These are phyloP conservation scores for Solanum sitiens DNA, from an alignment of 257 asterid species.

Conservation along the genomic window DNA sequence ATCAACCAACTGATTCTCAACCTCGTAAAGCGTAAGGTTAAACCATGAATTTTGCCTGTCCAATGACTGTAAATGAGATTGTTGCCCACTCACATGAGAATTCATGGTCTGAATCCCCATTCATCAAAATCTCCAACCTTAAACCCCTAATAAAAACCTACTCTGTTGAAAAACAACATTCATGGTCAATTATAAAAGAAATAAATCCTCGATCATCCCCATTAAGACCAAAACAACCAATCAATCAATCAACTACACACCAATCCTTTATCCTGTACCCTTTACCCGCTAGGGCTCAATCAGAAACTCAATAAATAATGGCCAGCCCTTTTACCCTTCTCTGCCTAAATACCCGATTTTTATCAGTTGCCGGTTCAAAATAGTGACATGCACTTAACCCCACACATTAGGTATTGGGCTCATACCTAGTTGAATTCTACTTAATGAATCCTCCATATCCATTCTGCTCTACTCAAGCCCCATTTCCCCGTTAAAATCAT, in stretches of 20 bases:
- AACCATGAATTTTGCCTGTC: conserved; percentile 54
- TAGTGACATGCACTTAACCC: not conserved
- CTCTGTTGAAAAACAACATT: not conserved
- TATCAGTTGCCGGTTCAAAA: not conserved
- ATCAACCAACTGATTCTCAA: conserved; percentile 41
- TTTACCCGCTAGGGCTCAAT: not conserved
- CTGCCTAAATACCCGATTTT: not conserved
- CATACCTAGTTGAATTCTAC: not conserved
- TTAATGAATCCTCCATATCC: not conserved
- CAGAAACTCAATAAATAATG: not conserved
- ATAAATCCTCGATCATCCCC: not conserved
- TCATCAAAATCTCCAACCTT: conserved; percentile 24
- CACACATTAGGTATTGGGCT: not conserved
- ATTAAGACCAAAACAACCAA: not conserved
- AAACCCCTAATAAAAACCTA: conserved; percentile 2
- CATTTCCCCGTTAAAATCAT: not conserved
- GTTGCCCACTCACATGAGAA: conserved; percentile 50
- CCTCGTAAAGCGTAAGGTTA: conserved; percentile 51
- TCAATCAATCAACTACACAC: not conserved
- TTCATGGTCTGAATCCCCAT: conserved; percentile 69
- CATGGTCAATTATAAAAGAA: not conserved
- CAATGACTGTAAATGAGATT: conserved; percentile 25
- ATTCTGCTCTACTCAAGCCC: not conserved
- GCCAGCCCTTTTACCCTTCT: not conserved
- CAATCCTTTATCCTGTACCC: not conserved